A percentile compares a stretch with the other conserved stretches of the same genome.
Evolutionary conservation across 495 filamentous ascomycete genomes (phyloP).

Genomic region (Trichodelitschia bisporula): DNA sequence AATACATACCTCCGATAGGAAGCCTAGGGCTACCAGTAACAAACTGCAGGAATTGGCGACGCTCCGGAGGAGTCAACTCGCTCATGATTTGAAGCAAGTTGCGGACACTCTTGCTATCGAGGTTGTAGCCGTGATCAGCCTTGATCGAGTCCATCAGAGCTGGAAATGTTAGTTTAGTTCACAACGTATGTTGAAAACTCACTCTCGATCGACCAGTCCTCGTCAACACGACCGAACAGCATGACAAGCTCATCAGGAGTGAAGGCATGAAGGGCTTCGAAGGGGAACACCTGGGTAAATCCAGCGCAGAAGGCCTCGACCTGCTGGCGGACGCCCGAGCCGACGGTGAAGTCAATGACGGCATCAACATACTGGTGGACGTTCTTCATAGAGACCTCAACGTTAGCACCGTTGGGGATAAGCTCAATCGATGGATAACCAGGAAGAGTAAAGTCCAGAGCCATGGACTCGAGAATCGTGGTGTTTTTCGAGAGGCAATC

Average conservation of each 20-base stretch:
- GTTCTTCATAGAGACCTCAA: conserved; percentile 63
- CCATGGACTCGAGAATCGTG: conserved; percentile 59
- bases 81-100: conserved; percentile 94
- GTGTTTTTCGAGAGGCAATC: too few relatives aligned
- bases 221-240: conserved; percentile 81
- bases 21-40: conserved; percentile 96
- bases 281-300: conserved; percentile 94
- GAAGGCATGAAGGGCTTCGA: conserved; percentile 75
- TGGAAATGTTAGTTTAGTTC: conserved; percentile 15
- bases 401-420: conserved; percentile 43
- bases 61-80: conserved; percentile 46
- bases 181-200: conserved; percentile 17
- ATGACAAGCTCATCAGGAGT: conserved; percentile 92
- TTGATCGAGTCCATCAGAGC: conserved; percentile 96
- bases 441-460: conserved; percentile 82
- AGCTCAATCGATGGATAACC: conserved; percentile 84
- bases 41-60: conserved; percentile 93
- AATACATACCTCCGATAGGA: conserved; percentile 72
- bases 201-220: conserved; percentile 97
- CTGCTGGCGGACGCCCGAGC: conserved; percentile 64
- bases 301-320: conserved; percentile 77
- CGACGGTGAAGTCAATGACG: conserved; percentile 80
- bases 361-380: conserved; percentile 68
- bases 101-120: conserved; percentile 91
- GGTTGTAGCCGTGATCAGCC: conserved; percentile 98